phyloP scores from a whole-genome alignment of 768 basidiomycete genomes.

The Asterophora lycoperdoides region DNA sequence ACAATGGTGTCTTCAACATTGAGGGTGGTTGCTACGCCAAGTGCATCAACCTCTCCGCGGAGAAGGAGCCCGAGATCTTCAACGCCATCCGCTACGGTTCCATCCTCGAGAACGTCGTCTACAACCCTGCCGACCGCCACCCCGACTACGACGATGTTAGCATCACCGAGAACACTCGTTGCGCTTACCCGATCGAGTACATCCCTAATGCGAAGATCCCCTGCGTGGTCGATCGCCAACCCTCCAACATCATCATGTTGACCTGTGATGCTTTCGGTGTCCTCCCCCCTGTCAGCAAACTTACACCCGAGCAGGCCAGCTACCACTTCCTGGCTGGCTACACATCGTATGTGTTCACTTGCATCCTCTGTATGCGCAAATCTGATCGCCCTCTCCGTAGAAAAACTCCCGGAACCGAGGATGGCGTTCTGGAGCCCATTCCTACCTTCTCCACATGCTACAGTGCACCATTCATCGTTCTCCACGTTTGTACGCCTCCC shows the following conservation, averaged over 20 bases:
- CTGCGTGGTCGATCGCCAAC: slow-evolving; percentile 81
- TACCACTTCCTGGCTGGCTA: slow-evolving; percentile 98
- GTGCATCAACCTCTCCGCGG: slow-evolving; percentile 90
- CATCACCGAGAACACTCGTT: slow-evolving; percentile 99
- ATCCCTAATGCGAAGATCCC: slow-evolving; percentile 96
- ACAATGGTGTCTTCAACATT: slow-evolving; percentile 99
- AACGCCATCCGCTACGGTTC: slow-evolving; percentile 92
- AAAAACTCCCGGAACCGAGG: slow-evolving; percentile 99
- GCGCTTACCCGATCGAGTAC: slow-evolving; percentile 97
- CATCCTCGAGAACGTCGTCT: slow-evolving; percentile 99
- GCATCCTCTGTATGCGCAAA: not conserved
- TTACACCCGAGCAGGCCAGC: slow-evolving; percentile 91
- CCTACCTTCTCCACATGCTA: slow-evolving; percentile 99
- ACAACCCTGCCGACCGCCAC: slow-evolving; percentile 73
- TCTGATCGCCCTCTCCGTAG: slow-evolving; percentile 32
- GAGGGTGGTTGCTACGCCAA: slow-evolving; percentile 99
- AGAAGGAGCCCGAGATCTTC: slow-evolving; percentile 98
- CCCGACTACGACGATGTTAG: slow-evolving; percentile 95
- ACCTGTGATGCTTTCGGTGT: slow-evolving; percentile 99
- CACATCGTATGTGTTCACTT: slow-evolving; percentile 60
- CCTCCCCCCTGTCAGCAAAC: slow-evolving; percentile 89
- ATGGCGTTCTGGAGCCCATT: slow-evolving; percentile 95
- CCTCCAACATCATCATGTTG: slow-evolving; percentile 93
- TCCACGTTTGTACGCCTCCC: slow-evolving; percentile 56
- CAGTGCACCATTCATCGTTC: slow-evolving; percentile 98